A percentile compares a stretch with the other conserved stretches of the same genome.
These are phyloP conservation scores for Tricholomella constricta DNA, from an alignment of 768 basidiomycete species.

Conservation along the genomic window DNA sequence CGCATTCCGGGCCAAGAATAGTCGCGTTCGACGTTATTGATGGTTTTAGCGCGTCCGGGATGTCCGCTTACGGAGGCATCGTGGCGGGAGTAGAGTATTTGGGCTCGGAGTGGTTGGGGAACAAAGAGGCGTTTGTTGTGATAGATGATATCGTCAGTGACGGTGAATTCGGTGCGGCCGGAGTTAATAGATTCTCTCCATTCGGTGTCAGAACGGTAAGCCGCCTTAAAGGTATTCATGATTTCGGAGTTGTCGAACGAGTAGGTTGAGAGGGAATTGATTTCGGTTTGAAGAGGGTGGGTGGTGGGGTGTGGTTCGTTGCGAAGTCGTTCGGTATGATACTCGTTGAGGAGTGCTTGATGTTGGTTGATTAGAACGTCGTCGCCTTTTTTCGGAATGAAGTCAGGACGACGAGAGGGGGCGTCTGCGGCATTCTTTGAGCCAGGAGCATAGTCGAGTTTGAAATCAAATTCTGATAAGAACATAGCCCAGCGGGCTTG, in stretches of 20 bases:
- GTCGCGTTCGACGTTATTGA: constrained; percentile 31
- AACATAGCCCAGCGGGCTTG: constrained; percentile 51
- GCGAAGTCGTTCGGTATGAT: no score
- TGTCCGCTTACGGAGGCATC: constrained; percentile 24
- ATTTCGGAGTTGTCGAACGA: constrained; percentile 29
- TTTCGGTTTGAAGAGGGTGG: no score
- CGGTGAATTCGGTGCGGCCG: constrained; percentile 16
- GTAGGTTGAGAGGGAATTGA: constrained; percentile 19
- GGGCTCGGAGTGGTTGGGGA: constrained; percentile 3
- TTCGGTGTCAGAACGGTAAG: constrained; percentile 8
- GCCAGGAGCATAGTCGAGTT: constrained; percentile 32
- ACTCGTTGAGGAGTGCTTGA: no score
- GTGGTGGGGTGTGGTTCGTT: no score
- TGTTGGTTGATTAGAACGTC: no score
- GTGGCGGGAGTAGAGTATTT: constrained; percentile 27
- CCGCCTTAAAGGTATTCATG: constrained; percentile 23
- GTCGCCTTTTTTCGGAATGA: constrained; percentile 29
- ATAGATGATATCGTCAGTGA: constrained; percentile 16
- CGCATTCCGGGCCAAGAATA: constrained; percentile 43
- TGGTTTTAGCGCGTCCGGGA: constrained; percentile 34
- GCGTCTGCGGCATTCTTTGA: constrained; percentile 31
- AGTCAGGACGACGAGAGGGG: constrained; percentile 32
- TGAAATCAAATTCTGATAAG: constrained; percentile 40
- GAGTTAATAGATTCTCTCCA: constrained; percentile 24
- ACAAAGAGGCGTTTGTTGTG: background rate